Evolutionary conservation across 169 alveolate species (phyloP).

Genomic region (Eimeria necatrix): DNA sequence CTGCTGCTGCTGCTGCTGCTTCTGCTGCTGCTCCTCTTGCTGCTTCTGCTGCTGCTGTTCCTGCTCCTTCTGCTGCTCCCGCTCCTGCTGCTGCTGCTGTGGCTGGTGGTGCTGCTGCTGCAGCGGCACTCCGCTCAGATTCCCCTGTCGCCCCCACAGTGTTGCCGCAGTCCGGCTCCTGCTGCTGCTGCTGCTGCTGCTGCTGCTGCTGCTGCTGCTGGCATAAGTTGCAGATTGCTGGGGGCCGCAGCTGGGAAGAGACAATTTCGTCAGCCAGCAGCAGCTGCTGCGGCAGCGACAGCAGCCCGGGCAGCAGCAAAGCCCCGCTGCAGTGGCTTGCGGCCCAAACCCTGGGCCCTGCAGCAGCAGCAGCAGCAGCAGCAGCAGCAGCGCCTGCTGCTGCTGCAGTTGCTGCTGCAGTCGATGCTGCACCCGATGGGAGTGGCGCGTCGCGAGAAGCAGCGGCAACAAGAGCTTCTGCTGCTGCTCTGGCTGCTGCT

Average conservation of each 20-base stretch:
- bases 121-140: not conserved
- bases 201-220: not conserved
- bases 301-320: not conserved
- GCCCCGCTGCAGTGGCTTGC: not conserved
- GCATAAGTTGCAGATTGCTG: slow-evolving; percentile 49
- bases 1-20: no score
- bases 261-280: not conserved
- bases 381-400: slow-evolving; percentile 22
- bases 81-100: not conserved
- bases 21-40: no score
- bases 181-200: slow-evolving; percentile 12
- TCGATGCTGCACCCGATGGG: not conserved
- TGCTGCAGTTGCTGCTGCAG: slow-evolving; percentile 7
- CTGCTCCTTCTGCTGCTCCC: not conserved
- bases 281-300: slow-evolving; percentile 42
- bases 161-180: not conserved
- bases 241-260: not conserved
- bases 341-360: not conserved
- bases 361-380: slow-evolving; percentile 9
- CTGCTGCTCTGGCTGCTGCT: not conserved
- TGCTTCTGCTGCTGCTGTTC: no score
- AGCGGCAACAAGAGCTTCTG: slow-evolving; percentile 1
- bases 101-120: not conserved
- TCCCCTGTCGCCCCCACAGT: not conserved
- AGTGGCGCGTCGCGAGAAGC: not conserved